A percentile compares a stretch with the other conserved stretches of the same genome.
phyloP scores from a whole-genome alignment of 164 flowering plant species.

The Chloranthus sessilifolius region DNA sequence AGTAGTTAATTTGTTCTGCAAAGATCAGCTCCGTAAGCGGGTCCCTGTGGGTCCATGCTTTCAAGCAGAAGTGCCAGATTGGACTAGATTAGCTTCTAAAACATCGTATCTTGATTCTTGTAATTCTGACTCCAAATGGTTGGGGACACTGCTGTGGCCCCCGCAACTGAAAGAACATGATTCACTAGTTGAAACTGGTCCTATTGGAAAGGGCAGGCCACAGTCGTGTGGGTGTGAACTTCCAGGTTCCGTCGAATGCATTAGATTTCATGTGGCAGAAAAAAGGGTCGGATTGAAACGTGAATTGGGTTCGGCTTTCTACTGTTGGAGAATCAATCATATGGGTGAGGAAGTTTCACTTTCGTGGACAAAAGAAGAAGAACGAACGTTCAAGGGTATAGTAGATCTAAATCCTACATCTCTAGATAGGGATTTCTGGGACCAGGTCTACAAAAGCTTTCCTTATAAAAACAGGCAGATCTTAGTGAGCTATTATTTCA shows the following conservation, averaged over 20 bases:
- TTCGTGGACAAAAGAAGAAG: constrained; percentile 60
- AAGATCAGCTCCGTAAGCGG: constrained; percentile 15
- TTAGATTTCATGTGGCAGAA: constrained; percentile 60
- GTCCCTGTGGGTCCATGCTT: constrained; percentile 46
- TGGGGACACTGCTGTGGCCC: constrained; percentile 76
- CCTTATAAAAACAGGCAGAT: constrained; percentile 43
- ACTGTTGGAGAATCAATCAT: constrained; percentile 47
- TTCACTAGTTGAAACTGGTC: constrained; percentile 38
- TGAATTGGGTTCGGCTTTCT: constrained; percentile 64
- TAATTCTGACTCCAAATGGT: constrained; percentile 55
- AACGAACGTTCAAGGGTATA: constrained; percentile 37
- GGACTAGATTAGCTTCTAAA: constrained; percentile 45
- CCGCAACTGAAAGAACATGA: constrained; percentile 14
- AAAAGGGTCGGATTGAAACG: constrained; percentile 43
- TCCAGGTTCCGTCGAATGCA: constrained; percentile 59
- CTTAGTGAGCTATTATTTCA: constrained; percentile 79
- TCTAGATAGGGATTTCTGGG: constrained; percentile 46
- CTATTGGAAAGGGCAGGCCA: constrained; percentile 71
- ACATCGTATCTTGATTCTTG: not conserved
- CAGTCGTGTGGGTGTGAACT: constrained; percentile 56
- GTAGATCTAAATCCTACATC: constrained; percentile 42
- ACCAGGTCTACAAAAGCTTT: constrained; percentile 30
- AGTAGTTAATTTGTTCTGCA: constrained; percentile 12
- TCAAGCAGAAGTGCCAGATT: constrained; percentile 71
- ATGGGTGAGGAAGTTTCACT: constrained; percentile 74